Evolutionary conservation across 2,329 filamentous ascomycete genomes (phyloP), one percentile per base, ranked within the genome.

Genomic region (Penicillium polonicum): DNA sequence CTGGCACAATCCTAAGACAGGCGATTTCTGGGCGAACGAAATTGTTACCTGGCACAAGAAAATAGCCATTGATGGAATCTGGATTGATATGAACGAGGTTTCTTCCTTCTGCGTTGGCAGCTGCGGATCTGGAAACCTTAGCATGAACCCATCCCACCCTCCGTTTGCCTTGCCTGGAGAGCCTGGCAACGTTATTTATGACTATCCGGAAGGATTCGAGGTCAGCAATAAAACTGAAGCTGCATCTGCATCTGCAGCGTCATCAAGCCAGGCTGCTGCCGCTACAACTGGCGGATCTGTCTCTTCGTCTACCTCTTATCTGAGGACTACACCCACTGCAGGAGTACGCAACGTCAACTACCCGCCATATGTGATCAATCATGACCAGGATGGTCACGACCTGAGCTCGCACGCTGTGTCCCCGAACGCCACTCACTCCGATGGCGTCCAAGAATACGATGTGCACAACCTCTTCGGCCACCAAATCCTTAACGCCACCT

Each of bases 391-490:
- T 12, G 72, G 73, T 7, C 89, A 88, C 17, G 88, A 90, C 66
- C 80, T 93, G 23, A 87, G 85, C 17, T 85, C 87, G 2, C 85
- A 90, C 65, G 89, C 90, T 1, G 81, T 92, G 27, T 86, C 85
- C 59, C 89, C 90, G 0, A 91, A 94, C 66, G 88, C 90, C 0
- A 91, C 88, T 2, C 89, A 94, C 68, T 79, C 83, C 45, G 88
- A 90, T 64, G 90, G 89, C 4, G 79, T 85, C 1, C 72, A 84
- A 41, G 88, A 95, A 70, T 96, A 96, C 69, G 90, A 95, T 69
- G 85, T 90, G 27, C 91, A 96, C 79, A 94, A 90, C 68, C 76
- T 94, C 1, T 93, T 82, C 67, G 90, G 90, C 0, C 82, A 89
- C 66, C 85, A 88, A 70, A 89, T 92, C 63, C 79, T 91, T 56